phyloP scores from a whole-genome alignment of 352 stramenopile genomes.

The Pythium oligandrum region DNA sequence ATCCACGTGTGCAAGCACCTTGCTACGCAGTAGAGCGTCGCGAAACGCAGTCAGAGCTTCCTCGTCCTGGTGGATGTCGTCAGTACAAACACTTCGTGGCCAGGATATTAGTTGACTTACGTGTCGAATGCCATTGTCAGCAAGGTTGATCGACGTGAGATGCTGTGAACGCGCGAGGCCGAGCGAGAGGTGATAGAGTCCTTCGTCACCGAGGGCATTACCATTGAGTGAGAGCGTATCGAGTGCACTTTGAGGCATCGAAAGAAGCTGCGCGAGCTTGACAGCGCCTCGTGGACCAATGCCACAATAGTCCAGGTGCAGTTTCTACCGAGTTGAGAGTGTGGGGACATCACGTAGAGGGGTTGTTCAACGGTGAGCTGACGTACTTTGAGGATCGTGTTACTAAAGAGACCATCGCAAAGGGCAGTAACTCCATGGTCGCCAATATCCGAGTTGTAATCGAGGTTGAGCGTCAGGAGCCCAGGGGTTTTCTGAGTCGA shows the following conservation, averaged over 20 bases:
- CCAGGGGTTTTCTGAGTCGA: constrained; percentile 14
- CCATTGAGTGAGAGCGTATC: constrained; percentile 61
- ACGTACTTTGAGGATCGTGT: constrained; percentile 56
- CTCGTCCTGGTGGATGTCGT: constrained; percentile 13
- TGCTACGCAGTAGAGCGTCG: constrained; percentile 59
- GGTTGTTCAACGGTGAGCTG: neutral
- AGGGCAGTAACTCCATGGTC: constrained; percentile 49
- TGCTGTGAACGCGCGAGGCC: constrained; percentile 54
- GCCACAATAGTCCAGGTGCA: constrained; percentile 72
- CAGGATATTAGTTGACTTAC: constrained; percentile 18
- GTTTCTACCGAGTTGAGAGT: constrained; percentile 29
- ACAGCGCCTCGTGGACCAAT: constrained; percentile 39
- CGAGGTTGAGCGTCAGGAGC: constrained; percentile 69
- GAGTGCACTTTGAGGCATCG: constrained; percentile 43
- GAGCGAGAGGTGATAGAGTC: constrained; percentile 65
- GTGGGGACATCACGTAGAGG: no score
- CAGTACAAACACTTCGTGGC: neutral
- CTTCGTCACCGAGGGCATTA: constrained; percentile 50
- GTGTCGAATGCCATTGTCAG: constrained; percentile 76
- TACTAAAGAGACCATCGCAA: constrained; percentile 65
- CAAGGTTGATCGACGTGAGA: constrained; percentile 63
- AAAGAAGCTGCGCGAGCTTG: constrained; percentile 70
- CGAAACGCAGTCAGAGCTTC: constrained; percentile 38
- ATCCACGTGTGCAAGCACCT: constrained; percentile 63
- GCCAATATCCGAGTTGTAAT: constrained; percentile 63